Conservation (phyloP, 164 flowering plant genomes). For the Amborella trichopoda region DNA sequence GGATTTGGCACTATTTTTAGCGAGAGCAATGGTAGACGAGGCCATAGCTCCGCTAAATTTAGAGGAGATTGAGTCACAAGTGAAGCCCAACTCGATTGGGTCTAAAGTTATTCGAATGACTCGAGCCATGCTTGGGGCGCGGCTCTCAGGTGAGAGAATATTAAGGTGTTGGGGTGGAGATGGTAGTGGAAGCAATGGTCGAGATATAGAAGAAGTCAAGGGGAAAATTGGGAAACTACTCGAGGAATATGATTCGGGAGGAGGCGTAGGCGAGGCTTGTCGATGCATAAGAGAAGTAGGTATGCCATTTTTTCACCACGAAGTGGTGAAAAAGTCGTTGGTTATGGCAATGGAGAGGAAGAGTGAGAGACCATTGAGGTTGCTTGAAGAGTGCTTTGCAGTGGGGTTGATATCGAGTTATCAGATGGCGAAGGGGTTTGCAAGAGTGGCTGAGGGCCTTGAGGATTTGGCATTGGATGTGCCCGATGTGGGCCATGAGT, state of each 20-base stretch:
- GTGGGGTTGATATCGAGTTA: slow-evolving; percentile 46
- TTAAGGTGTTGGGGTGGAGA: slow-evolving; percentile 63
- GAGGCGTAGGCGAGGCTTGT: slow-evolving; percentile 53
- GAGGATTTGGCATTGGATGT: slow-evolving; percentile 71
- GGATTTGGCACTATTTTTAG: slow-evolving; percentile 71
- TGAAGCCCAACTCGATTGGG: slow-evolving; percentile 32
- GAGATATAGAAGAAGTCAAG: slow-evolving; percentile 61
- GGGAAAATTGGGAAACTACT: slow-evolving; percentile 47
- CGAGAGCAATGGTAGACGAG: slow-evolving; percentile 80
- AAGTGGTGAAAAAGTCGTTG: slow-evolving; percentile 69
- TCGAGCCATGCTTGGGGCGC: slow-evolving; percentile 42
- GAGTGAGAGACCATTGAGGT: slow-evolving; percentile 33
- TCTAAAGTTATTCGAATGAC: slow-evolving; percentile 53
- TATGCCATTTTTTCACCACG: slow-evolving; percentile 81
- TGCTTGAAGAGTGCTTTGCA: slow-evolving; percentile 32
- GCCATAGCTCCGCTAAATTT: slow-evolving; percentile 63
- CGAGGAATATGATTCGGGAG: slow-evolving; percentile 72
- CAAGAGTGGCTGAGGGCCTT: slow-evolving; percentile 39
- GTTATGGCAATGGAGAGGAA: slow-evolving; percentile 47
- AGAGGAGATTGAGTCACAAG: slow-evolving; percentile 46
- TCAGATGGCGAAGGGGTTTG: slow-evolving; percentile 70
- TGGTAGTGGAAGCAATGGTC: slow-evolving; percentile 36
- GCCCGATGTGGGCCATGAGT: slow-evolving; percentile 50
- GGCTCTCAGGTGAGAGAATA: slow-evolving; percentile 54
- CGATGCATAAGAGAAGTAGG: slow-evolving; percentile 61